These are phyloP conservation scores for Rhodotorula sp. DNA, from an alignment of 1,284 basidiomycete species.

Conservation along the genomic window DNA sequence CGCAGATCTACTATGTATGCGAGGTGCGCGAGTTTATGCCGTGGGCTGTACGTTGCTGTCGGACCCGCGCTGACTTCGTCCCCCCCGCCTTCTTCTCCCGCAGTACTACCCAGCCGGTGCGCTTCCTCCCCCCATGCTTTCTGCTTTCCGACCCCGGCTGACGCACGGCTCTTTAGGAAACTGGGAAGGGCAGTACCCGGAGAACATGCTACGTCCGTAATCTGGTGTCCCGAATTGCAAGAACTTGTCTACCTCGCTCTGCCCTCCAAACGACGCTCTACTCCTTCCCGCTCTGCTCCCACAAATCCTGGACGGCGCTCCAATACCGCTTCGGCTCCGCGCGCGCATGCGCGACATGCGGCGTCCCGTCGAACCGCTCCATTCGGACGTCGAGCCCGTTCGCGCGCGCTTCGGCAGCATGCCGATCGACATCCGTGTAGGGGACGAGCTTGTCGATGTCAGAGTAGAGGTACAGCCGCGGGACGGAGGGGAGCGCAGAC, in stretches of 20 bases:
- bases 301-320: conserved; percentile 20
- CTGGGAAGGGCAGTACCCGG: conserved; percentile 1
- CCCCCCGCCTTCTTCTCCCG: neutral
- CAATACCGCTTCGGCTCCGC: conserved; percentile 31
- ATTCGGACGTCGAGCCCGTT: conserved; percentile 5
- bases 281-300: conserved; percentile 18
- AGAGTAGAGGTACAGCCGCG: conserved; percentile 39
- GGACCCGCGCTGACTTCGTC: neutral
- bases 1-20: neutral
- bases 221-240: too few species aligned
- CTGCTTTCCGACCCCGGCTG: too few species aligned
- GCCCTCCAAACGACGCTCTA: neutral
- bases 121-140: neutral
- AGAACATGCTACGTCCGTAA: conserved; percentile 14
- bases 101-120: conserved; percentile 4
- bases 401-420: conserved; percentile 8
- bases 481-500: conserved; percentile 18
- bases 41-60: too few species aligned
- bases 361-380: conserved; percentile 30
- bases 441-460: conserved; percentile 30
- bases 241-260: neutral
- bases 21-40: too few species aligned
- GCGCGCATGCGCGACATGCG: conserved; percentile 37
- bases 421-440: conserved; percentile 27
- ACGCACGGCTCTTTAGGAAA: neutral